A percentile compares a stretch with the other conserved stretches of the same genome.
Conservation (phyloP, 106 monocot species). For the Dioscorea alata region DNA sequence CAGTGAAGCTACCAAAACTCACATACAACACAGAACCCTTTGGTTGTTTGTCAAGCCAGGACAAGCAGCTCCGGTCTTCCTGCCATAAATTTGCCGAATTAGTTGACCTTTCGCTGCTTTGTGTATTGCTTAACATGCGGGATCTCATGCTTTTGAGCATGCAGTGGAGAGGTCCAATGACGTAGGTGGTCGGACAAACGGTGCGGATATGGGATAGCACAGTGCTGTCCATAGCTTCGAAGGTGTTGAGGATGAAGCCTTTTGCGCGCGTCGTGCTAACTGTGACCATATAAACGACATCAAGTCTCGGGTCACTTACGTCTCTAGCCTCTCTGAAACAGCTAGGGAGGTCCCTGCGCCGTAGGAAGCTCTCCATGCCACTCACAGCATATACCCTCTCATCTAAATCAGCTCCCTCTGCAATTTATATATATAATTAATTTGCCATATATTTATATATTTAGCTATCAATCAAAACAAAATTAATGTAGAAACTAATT, state of each 20-base stretch:
- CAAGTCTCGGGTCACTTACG: conserved; percentile 7
- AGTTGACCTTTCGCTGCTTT: too few relatives aligned
- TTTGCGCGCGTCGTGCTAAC: not conserved
- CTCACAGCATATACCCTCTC: conserved; percentile 12
- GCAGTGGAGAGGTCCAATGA: conserved; percentile 27
- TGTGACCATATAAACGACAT: not conserved
- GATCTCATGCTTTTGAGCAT: too few relatives aligned
- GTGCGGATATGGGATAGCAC: conserved; percentile 20
- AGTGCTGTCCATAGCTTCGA: conserved; percentile 16
- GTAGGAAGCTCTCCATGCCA: conserved; percentile 38
- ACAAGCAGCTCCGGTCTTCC: conserved; percentile 14
- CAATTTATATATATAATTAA: too few relatives aligned
- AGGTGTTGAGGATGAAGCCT: conserved; percentile 29
- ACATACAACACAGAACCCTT: conserved; percentile 42
- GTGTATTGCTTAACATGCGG: too few relatives aligned
- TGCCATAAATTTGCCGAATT: conserved; percentile 6
- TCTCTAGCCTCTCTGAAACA: conserved; percentile 11
- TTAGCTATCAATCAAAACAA: too few relatives aligned
- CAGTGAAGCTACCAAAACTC: conserved; percentile 42
- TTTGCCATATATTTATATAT: too few relatives aligned
- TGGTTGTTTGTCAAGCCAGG: conserved; percentile 30
- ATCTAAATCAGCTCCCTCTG: conserved; percentile 26
- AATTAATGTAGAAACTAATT: too few relatives aligned
- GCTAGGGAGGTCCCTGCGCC: conserved; percentile 40
- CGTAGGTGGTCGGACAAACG: conserved; percentile 18